Evolutionary conservation across 176 grass and related monocot species (phyloP).

Genomic region (Typha latifolia): DNA sequence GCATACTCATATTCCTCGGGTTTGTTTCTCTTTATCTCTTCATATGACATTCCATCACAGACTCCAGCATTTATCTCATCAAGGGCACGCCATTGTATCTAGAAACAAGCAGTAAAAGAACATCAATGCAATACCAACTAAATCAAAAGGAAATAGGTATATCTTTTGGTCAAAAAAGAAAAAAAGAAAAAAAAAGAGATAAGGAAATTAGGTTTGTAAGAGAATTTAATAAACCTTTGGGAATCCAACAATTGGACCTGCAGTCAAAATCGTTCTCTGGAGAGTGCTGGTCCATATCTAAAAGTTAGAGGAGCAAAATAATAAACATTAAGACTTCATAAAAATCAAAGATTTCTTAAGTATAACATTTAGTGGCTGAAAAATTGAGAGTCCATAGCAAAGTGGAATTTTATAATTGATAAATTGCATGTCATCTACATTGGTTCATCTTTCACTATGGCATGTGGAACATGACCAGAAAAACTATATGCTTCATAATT

Average conservation of each 20-base stretch:
- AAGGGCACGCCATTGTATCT: constrained; percentile 99
- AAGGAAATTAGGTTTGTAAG: too few species aligned
- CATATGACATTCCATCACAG: constrained; percentile 97
- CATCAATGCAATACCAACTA: background rate
- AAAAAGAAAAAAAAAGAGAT: too few species aligned
- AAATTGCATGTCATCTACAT: too few species aligned
- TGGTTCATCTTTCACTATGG: too few species aligned
- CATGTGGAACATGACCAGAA: too few species aligned
- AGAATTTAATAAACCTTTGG: constrained; percentile 58
- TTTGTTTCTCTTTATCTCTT: constrained; percentile 91
- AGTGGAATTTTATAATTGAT: too few species aligned
- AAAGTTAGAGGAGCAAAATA: constrained; percentile 15
- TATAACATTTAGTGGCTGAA: too few species aligned
- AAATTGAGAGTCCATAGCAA: too few species aligned
- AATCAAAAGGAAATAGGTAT: background rate
- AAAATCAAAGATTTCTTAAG: background rate
- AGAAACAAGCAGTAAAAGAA: constrained; percentile 27
- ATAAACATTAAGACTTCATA: background rate
- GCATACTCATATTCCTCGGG: constrained; percentile 91
- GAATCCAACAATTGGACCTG: constrained; percentile 80
- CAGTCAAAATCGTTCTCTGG: constrained; percentile 90
- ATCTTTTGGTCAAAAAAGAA: too few species aligned
- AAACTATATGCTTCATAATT: too few species aligned
- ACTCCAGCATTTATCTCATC: constrained; percentile 93
- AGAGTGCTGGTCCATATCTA: constrained; percentile 99